Base-by-base conservation (phyloP, 2,329 filamentous ascomycete species). In the Colletotrichum brevisporum region DNA sequence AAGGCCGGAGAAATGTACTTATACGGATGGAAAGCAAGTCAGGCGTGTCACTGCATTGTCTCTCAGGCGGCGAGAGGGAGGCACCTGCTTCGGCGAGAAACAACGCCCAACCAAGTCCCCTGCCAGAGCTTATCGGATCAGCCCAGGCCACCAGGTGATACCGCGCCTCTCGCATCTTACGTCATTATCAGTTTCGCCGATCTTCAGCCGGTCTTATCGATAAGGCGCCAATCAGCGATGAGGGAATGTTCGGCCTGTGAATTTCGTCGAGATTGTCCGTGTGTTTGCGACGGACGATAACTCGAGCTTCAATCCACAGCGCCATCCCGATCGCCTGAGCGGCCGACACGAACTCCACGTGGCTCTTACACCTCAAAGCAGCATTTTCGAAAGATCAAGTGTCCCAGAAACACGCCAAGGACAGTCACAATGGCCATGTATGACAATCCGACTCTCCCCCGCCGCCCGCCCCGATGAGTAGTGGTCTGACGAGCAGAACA, bases 401-500 rank as follows among this genome's bases (percentile, higher is more conserved):
- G 12, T 27, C 26, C 21, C 47, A 26, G 18, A 50, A 18, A 18
- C n/a, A 50, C 21, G 2, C 15, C 13, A 18, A 10, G 39, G 18
- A 5, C 9, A 47, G 43, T 60, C 55, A 26, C 51, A 55, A 69
- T 69, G 66, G 62, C 66, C 18, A 66, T 66, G 66, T 69, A 60
- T 26, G 41, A 26, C 24, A 15, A 43, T 13, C 47, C 15, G 9
- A 8, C 21, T 26, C 39, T 24, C 55, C 21, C 56, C 50, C 31
- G 27, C 62, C 21, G 51, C 50, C 41, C 21, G 48, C 16, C 43
- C 50, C 3, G 50, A 50, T 51, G 55, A 69, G 55, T 70, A 69
- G 55, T 70, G 67, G 69, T 51, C 69, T 71, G 67, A 71, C 67
- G 53, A 51, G 36, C 26, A 57, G 24, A 52, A 66, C 68, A 83